phyloP scores from a whole-genome alignment of 1,284 basidiomycete genomes.

The Irpex sp. region DNA sequence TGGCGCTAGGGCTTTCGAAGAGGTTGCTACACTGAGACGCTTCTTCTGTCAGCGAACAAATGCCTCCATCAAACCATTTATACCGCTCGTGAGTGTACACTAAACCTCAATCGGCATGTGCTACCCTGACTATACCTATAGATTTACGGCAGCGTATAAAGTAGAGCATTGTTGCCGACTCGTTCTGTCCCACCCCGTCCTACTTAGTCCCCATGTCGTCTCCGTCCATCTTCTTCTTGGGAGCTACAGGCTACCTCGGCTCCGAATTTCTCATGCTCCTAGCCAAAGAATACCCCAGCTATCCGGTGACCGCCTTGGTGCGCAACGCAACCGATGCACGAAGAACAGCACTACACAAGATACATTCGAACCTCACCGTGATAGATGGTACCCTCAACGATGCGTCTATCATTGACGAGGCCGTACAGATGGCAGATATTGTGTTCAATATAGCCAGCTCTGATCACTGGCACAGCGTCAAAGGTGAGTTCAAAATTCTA shows the following conservation, averaged over 20 bases:
- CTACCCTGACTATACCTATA: background rate
- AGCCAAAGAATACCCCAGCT: constrained; percentile 24
- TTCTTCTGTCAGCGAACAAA: background rate
- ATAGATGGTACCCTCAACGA: constrained; percentile 35
- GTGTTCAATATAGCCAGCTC: constrained; percentile 36
- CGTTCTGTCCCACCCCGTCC: background rate
- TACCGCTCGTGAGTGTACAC: background rate
- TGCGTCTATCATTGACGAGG: constrained; percentile 27
- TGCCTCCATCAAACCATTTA: background rate
- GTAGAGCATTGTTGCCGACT: background rate
- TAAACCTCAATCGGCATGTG: background rate
- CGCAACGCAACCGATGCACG: constrained; percentile 28
- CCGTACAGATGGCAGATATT: constrained; percentile 29
- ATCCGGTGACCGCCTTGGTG: constrained; percentile 30
- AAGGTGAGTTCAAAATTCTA: constrained; percentile 20
- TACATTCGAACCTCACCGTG: constrained; percentile 29
- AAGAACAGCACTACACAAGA: constrained; percentile 20
- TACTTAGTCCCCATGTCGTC: constrained; percentile 3
- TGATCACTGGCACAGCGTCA: constrained; percentile 31
- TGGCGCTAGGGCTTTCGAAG: too few relatives aligned
- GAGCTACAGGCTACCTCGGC: constrained; percentile 39
- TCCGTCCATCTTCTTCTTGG: constrained; percentile 34
- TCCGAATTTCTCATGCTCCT: constrained; percentile 32
- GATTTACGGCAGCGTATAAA: background rate
- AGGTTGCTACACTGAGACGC: too few relatives aligned